These are phyloP conservation scores for Bruguiera sexangula DNA, from an alignment of 345 rosid genomes.

Conservation along the genomic window DNA sequence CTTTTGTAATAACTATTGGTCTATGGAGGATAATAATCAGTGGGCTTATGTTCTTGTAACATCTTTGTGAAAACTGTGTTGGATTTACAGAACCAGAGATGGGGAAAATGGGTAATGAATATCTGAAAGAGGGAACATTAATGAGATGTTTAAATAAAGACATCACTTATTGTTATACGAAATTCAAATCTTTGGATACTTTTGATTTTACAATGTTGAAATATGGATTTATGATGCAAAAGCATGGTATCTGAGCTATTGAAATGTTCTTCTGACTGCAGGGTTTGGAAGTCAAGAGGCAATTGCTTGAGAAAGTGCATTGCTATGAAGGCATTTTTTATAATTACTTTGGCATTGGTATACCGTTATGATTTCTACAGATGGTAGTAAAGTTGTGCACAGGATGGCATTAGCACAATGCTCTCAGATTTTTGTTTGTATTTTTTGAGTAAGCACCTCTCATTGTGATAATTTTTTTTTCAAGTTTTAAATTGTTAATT, in stretches of 20 bases:
- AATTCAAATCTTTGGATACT: neutral
- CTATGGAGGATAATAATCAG: neutral
- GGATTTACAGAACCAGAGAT: neutral
- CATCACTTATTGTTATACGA: neutral
- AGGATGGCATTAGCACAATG: neutral
- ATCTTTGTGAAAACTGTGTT: neutral
- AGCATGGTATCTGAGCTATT: conserved; percentile 11
- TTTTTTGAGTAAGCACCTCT: neutral
- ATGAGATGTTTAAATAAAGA: neutral
- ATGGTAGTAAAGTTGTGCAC: neutral
- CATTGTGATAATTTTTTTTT: neutral
- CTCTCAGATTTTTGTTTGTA: neutral
- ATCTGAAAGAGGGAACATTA: neutral
- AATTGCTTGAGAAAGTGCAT: conserved; percentile 47
- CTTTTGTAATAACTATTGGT: no score
- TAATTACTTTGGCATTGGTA: conserved; percentile 92
- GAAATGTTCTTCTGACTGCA: conserved; percentile 32
- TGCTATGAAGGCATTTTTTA: conserved; percentile 83
- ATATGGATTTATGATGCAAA: conserved; percentile 1
- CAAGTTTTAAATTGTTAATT: neutral
- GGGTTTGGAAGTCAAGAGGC: conserved; percentile 62
- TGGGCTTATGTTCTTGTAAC: neutral
- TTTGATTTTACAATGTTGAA: conserved; percentile 1
- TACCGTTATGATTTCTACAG: conserved; percentile 9
- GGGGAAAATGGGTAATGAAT: neutral